phyloP scores from a whole-genome alignment of 257 asterid genomes.

The Petunia secreta region DNA sequence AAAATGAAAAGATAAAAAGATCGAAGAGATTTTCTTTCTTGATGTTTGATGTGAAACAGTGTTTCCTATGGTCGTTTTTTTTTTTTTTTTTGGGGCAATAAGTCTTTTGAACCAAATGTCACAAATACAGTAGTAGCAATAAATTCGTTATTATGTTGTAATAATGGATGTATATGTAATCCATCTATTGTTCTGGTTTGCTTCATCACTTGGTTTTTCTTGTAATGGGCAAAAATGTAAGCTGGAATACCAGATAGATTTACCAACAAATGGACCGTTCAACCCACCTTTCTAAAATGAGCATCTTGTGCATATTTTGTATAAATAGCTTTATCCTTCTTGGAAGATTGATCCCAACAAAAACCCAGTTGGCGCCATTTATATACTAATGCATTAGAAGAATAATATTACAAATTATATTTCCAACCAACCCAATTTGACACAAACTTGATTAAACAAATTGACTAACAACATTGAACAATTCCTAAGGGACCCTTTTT shows the following conservation, averaged over 20 bases:
- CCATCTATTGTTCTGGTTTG: not conserved
- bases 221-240: not conserved
- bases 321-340: constrained; percentile 10
- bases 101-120: no score
- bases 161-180: no score
- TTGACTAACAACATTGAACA: constrained; percentile 49
- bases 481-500: constrained; percentile 51
- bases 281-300: constrained; percentile 10
- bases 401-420: not conserved
- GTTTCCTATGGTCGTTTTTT: no score
- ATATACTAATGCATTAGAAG: constrained; percentile 8
- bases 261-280: constrained; percentile 11
- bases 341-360: constrained; percentile 11
- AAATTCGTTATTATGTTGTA: no score
- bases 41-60: no score
- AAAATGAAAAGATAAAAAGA: no score
- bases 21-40: no score
- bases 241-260: constrained; percentile 19
- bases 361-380: constrained; percentile 36
- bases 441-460: constrained; percentile 44
- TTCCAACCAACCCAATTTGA: constrained; percentile 55
- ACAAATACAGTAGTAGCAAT: no score
- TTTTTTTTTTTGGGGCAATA: no score
- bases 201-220: not conserved
- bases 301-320: not conserved